Conservation (phyloP, 306 rosid genomes). For the Prunus fruticosa region DNA sequence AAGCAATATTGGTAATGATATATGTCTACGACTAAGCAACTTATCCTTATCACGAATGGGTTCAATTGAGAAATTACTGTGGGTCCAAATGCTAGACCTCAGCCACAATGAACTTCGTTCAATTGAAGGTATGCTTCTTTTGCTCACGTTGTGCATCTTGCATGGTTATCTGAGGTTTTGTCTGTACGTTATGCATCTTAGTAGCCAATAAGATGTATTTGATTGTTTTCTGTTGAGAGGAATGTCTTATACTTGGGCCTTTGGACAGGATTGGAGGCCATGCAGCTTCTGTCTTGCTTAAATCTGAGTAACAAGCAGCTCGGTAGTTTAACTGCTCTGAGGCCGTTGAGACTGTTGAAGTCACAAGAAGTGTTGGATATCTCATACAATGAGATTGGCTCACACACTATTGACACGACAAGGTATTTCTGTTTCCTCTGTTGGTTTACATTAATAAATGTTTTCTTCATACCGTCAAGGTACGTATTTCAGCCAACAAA, state of each 20-base stretch:
- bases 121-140: conserved; percentile 58
- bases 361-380: conserved; percentile 64
- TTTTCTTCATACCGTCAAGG: too few species aligned
- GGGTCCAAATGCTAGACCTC: conserved; percentile 92
- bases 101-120: conserved; percentile 80
- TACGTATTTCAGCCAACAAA: too few species aligned
- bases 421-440: conserved; percentile 31
- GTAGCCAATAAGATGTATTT: not conserved
- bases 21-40: conserved; percentile 61
- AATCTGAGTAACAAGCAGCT: conserved; percentile 76
- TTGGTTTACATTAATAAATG: too few species aligned
- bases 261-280: conserved; percentile 79
- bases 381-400: conserved; percentile 67
- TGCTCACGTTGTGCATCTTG: conserved; percentile 8
- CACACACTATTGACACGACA: conserved; percentile 63
- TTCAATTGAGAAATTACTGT: conserved; percentile 52
- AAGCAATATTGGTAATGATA: conserved; percentile 24
- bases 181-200: conserved; percentile 1
- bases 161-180: not conserved
- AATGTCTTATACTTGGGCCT: conserved; percentile 21
- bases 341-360: conserved; percentile 55
- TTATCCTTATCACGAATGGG: conserved; percentile 76
- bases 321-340: conserved; percentile 64
- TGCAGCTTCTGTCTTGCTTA: conserved; percentile 80
- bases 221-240: not conserved